Percentiles rank a stretch among this genome's conserved stretches.
Evolutionary conservation across 2,329 filamentous ascomycete genomes (phyloP).

Genomic region (Colletotrichum neosansevieriae): DNA sequence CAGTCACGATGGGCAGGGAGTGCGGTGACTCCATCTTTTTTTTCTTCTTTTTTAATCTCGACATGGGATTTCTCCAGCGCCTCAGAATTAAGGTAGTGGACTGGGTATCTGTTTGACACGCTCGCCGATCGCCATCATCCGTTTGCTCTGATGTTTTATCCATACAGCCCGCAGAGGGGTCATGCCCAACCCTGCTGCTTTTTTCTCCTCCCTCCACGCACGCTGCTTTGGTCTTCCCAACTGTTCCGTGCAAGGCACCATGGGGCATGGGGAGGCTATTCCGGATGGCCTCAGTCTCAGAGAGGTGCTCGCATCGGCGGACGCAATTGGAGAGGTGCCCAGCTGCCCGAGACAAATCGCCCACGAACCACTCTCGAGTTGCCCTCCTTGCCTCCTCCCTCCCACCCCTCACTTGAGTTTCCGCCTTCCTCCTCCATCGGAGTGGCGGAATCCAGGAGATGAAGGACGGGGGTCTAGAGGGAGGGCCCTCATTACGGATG

Average conservation of each 20-base stretch:
- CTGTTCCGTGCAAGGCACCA: not conserved
- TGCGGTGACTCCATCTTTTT: too few relatives aligned
- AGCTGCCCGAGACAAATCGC: not conserved
- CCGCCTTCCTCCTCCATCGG: slow-evolving; percentile 29
- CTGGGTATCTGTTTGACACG: slow-evolving; percentile 20
- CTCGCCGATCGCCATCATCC: slow-evolving; percentile 30
- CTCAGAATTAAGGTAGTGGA: slow-evolving; percentile 36
- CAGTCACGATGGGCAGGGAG: not conserved
- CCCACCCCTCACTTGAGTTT: slow-evolving; percentile 20
- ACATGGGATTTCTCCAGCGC: slow-evolving; percentile 2
- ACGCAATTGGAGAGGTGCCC: not conserved
- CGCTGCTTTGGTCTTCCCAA: not conserved
- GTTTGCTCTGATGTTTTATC: slow-evolving; percentile 20
- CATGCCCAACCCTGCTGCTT: slow-evolving; percentile 10
- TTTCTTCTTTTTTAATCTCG: too few relatives aligned
- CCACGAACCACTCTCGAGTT: not conserved
- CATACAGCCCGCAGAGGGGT: slow-evolving; percentile 24
- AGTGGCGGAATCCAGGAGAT: slow-evolving; percentile 34
- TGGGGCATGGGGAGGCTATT: not conserved
- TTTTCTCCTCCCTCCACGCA: not conserved
- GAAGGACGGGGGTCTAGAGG: slow-evolving; percentile 17
- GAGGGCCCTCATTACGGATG: slow-evolving; percentile 24
- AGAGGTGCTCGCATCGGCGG: not conserved
- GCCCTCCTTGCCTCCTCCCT: slow-evolving; percentile 10
- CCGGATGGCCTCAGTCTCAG: not conserved